Evolutionary conservation across 1,284 basidiomycete genomes (phyloP).

Genomic region (Austroboletus niveus): DNA sequence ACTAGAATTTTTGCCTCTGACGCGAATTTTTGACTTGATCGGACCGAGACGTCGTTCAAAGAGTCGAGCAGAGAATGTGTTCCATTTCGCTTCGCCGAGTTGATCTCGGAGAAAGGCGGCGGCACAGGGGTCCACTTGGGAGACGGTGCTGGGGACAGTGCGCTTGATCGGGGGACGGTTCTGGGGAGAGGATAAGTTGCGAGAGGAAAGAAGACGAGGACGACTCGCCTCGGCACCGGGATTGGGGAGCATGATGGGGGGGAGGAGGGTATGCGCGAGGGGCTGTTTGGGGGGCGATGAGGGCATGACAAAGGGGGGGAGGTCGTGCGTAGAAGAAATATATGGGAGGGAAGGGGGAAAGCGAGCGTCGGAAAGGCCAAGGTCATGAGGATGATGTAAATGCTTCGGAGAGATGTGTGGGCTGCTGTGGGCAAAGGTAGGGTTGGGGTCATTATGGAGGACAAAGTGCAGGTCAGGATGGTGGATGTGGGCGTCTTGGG

Average conservation of each 20-base stretch:
- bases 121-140: slow-evolving; percentile 43
- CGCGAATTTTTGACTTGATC: slow-evolving; percentile 35
- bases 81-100: slow-evolving; percentile 44
- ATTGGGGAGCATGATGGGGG: slow-evolving; percentile 34
- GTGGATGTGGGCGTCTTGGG: slow-evolving; percentile 28
- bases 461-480: slow-evolving; percentile 30
- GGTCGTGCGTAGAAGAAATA: slow-evolving; percentile 24
- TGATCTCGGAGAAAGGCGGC: slow-evolving; percentile 44
- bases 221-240: slow-evolving; percentile 28
- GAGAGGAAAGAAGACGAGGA: background rate
- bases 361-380: slow-evolving; percentile 22
- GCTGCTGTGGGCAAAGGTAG: slow-evolving; percentile 20
- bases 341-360: slow-evolving; percentile 28
- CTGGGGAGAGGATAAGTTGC: slow-evolving; percentile 20
- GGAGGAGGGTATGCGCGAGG: slow-evolving; percentile 31
- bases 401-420: slow-evolving; percentile 33
- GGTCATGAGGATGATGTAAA: slow-evolving; percentile 23
- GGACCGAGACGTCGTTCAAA: slow-evolving; percentile 45
- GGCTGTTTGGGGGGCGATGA: slow-evolving; percentile 22
- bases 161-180: slow-evolving; percentile 30
- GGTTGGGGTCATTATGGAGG: slow-evolving; percentile 21
- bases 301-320: slow-evolving; percentile 22
- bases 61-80: slow-evolving; percentile 45
- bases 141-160: slow-evolving; percentile 15
- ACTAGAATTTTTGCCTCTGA: slow-evolving; percentile 28